Percentiles rank a stretch among this genome's conserved stretches.
Conservation (phyloP, 2,329 filamentous ascomycete genomes). For the Volutella citrinella region DNA sequence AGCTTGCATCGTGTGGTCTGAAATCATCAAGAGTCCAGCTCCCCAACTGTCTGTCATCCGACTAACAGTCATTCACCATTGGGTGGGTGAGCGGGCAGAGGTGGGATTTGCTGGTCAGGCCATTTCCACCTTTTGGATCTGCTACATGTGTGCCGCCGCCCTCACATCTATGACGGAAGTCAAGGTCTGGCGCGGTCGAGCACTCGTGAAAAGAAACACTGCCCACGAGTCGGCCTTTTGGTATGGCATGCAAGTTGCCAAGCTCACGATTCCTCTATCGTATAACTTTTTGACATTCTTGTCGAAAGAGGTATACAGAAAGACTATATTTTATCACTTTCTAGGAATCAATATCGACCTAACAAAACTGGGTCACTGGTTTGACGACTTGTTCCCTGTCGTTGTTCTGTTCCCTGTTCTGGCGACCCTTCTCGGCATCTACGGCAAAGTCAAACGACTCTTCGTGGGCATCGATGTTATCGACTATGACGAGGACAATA, state of each 20-base stretch:
- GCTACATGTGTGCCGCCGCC: slow-evolving; percentile 93
- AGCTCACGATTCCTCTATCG: slow-evolving; percentile 84
- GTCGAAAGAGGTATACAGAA: slow-evolving; percentile 65
- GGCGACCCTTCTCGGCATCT: slow-evolving; percentile 85
- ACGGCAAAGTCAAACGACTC: slow-evolving; percentile 74
- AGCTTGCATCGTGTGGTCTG: slow-evolving; percentile 85
- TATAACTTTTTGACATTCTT: slow-evolving; percentile 98
- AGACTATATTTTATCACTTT: slow-evolving; percentile 84
- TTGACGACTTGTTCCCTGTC: slow-evolving; percentile 85
- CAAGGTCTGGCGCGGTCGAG: slow-evolving; percentile 95
- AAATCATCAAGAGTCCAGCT: slow-evolving; percentile 80
- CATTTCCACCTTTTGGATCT: slow-evolving; percentile 81
- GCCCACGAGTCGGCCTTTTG: slow-evolving; percentile 92
- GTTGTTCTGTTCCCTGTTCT: slow-evolving; percentile 82
- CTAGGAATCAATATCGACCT: slow-evolving; percentile 80
- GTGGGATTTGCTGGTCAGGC: slow-evolving; percentile 85
- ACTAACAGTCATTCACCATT: slow-evolving; percentile 71
- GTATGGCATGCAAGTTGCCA: slow-evolving; percentile 91
- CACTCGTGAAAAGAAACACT: slow-evolving; percentile 85
- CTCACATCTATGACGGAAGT: slow-evolving; percentile 86
- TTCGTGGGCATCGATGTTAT: slow-evolving; percentile 75
- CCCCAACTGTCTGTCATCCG: slow-evolving; percentile 70
- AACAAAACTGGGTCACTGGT: slow-evolving; percentile 77
- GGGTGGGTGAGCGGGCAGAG: slow-evolving; percentile 65
- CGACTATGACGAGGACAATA: slow-evolving; percentile 67